Evolutionary conservation across 1,284 basidiomycete genomes (phyloP), one percentile per base, ranked within the genome.

Genomic region (Earliella scabrosa): DNA sequence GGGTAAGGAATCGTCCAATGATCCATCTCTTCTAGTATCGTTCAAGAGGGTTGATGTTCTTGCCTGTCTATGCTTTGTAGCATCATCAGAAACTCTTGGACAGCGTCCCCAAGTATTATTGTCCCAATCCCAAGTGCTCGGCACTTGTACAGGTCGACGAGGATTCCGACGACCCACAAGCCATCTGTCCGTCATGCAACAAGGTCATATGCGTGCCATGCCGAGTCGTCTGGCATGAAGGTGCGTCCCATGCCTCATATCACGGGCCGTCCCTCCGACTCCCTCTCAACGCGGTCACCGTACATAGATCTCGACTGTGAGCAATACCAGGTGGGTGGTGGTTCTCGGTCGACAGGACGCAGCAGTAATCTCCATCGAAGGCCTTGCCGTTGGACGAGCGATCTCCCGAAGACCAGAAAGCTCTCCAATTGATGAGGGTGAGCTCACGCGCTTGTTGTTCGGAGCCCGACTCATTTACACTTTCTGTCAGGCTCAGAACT

Each of bases 81-180:
- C 66, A 76, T 56, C 68, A 72, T 40, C 75, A 75, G 55, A 74
- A 71, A 59, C 58, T 77, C 6, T 63, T 77, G 7, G 74, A 76
- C 47, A 73, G 73, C 2, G 52, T 73, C 10, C 75, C 75, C 20
- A 66, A 69, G 16, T 61, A 73, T 21, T 77, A 75, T 52, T 77
- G 76, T 54, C 76, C 76, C 1, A 76, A 77, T 45, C 70, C 71
- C 2, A 67, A 68, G 47, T 77, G 75, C 52, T 77, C 76, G 3
- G 68, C 68, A 2, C 63, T 73, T 3, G 69, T 77, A 13, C 70
- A 75, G 53, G 58, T 69, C n/a, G 69, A 74, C 29, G 74, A 75
- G 44, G 71, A 75, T 44, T 58, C 61, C 6, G 69, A 74, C 0
- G 67, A 74, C 21, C 71, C 73, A 11, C 67, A 72, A 54, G 74